Percentiles rank a stretch among this genome's conserved stretches.
These are phyloP conservation scores for Geotrichum candidum DNA, from an alignment of 1,139 yeast species.

Conservation along the genomic window DNA sequence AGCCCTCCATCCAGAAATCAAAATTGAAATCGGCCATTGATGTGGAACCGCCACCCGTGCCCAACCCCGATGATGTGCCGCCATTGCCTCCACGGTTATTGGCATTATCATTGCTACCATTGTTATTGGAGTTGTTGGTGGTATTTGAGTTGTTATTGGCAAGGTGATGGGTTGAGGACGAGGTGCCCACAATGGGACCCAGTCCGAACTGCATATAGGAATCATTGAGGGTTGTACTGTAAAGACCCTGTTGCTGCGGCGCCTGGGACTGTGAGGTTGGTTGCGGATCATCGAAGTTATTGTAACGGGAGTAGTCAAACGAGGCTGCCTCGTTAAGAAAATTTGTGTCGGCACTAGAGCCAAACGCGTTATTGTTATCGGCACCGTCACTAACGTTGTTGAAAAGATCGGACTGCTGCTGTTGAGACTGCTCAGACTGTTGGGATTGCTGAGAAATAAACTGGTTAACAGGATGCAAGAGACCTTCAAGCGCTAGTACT, in stretches of 20 bases:
- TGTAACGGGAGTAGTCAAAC: neutral
- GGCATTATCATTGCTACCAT: neutral
- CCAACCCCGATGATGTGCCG: neutral
- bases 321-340: neutral
- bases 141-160: neutral
- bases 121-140: neutral
- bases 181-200: constrained; percentile 12
- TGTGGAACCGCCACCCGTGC: neutral
- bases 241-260: neutral
- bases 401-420: constrained; percentile 1
- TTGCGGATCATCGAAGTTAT: neutral
- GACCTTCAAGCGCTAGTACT: constrained; percentile 9
- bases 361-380: constrained; percentile 6
- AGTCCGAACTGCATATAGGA: constrained; percentile 14
- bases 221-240: neutral
- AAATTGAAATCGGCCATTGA: constrained; percentile 27
- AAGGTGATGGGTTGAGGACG: neutral
- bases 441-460: constrained; percentile 7
- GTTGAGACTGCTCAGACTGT: constrained; percentile 6
- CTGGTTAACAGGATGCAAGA: constrained; percentile 4
- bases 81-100: neutral
- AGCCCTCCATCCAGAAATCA: constrained; percentile 52
- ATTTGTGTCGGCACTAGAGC: neutral
- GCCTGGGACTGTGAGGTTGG: neutral
- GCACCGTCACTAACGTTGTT: neutral